phyloP scores from a whole-genome alignment of 768 basidiomycete species.

The Naganishia randhawae region DNA sequence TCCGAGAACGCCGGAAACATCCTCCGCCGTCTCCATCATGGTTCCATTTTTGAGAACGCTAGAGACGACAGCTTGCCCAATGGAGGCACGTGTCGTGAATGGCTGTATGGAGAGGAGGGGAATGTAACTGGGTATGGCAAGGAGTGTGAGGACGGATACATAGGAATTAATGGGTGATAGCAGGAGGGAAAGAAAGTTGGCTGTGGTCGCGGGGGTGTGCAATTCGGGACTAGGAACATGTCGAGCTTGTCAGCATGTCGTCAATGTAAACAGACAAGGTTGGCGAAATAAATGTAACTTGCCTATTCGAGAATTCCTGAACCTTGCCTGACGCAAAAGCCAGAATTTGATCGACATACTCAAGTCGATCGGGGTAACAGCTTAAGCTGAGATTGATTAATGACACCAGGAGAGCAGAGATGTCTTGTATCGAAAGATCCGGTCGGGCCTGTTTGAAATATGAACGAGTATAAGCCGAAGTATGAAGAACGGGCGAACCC shows the following conservation, averaged over 20 bases:
- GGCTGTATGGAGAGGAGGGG: constrained; percentile 79
- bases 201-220: constrained; percentile 77
- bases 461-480: constrained; percentile 22
- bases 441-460: constrained; percentile 74
- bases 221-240: constrained; percentile 68
- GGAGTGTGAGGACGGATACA: constrained; percentile 91
- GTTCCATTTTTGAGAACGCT: constrained; percentile 96
- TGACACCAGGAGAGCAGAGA: constrained; percentile 92
- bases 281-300: constrained; percentile 36
- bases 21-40: constrained; percentile 84
- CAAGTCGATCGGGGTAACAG: constrained; percentile 93
- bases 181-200: constrained; percentile 85
- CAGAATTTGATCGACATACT: constrained; percentile 94
- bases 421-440: constrained; percentile 93
- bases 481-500: too few species aligned
- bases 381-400: constrained; percentile 89
- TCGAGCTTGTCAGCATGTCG: background rate
- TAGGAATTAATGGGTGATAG: constrained; percentile 94
- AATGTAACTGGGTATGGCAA: constrained; percentile 85
- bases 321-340: constrained; percentile 83
- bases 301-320: constrained; percentile 78
- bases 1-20: constrained; percentile 88
- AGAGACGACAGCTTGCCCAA: constrained; percentile 90
- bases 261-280: too few species aligned
- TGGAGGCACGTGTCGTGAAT: constrained; percentile 81